Conservation (phyloP, 2,329 filamentous ascomycete species). For the Blastomyces parvus region DNA sequence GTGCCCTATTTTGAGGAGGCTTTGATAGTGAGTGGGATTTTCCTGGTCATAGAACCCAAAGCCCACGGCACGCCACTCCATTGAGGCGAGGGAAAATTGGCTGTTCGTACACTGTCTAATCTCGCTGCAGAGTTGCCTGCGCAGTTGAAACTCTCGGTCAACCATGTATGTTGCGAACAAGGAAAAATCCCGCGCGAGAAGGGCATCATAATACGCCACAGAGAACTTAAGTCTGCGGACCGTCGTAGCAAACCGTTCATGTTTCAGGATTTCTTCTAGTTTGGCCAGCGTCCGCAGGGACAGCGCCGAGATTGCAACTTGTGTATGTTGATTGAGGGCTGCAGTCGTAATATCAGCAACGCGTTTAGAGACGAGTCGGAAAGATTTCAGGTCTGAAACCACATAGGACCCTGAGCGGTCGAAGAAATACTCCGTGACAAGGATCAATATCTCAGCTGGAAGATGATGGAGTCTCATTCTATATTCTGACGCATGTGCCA, state of each 20-base stretch:
- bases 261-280: neutral
- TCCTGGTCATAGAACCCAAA: neutral
- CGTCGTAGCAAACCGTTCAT: neutral
- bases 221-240: neutral
- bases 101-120: neutral
- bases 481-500: neutral
- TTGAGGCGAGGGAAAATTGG: neutral
- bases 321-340: neutral
- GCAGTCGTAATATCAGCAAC: neutral
- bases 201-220: neutral
- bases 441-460: neutral
- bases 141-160: neutral
- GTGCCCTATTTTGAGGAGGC: neutral
- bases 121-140: neutral
- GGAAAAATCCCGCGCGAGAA: neutral
- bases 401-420: neutral
- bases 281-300: neutral
- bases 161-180: neutral
- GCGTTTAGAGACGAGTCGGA: neutral
- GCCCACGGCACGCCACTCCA: neutral
- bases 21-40: neutral
- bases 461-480: neutral
- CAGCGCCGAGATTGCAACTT: neutral
- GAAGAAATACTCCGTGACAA: neutral
- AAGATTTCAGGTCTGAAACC: neutral